Base-by-base conservation (phyloP, 768 basidiomycete species). In the Tylopilus intermedius region DNA sequence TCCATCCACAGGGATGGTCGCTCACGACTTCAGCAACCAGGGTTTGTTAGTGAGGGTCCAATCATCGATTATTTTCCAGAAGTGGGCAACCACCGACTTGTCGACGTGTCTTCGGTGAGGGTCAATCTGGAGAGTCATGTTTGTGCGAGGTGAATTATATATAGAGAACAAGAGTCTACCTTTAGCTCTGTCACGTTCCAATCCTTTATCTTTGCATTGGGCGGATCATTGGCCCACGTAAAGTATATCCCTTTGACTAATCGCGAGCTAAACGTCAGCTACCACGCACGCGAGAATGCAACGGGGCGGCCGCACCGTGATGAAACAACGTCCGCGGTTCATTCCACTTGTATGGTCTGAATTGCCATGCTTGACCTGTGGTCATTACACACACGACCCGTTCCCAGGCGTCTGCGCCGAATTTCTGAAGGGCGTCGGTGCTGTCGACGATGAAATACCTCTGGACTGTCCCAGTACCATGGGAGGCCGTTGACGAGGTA, bases 281-380 rank as follows among this genome's bases (percentile, higher is more conserved):
- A 10, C 8, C n/a, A 13, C 18, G 38, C 18, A 38, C n/a, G 35
- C 14, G 18, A 24, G 13, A 13, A 15, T 33, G 15, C 0, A 37
- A 5, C 1, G 18, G 10, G 18, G 6, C 0, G 1, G 9, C 30
- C 56, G 43, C 58, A 95, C 94, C 94, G 63, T 98, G 88, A 65
- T 96, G 90, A 72, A 99, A 98, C 26, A 99, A 71, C 47, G 88
- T 80, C 54, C 84, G 83, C 1, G 96, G 96, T 63, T 98, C 94
- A 46, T 79, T 84, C 95, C 95, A 99, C 67, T 95, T 94, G 73
- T 98, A 98, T 15, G 90, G 88, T 52, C 86, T 78, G 72, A 99
- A 99, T 67, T 99, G 96, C 96, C 96, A 97, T 30, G 89, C 87
- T 61, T 98, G 95, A 1, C 96, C 96, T 0, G 96, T 99, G 8